phyloP scores from a whole-genome alignment of 1,284 basidiomycete species.

The Bjerkandera adusta region DNA sequence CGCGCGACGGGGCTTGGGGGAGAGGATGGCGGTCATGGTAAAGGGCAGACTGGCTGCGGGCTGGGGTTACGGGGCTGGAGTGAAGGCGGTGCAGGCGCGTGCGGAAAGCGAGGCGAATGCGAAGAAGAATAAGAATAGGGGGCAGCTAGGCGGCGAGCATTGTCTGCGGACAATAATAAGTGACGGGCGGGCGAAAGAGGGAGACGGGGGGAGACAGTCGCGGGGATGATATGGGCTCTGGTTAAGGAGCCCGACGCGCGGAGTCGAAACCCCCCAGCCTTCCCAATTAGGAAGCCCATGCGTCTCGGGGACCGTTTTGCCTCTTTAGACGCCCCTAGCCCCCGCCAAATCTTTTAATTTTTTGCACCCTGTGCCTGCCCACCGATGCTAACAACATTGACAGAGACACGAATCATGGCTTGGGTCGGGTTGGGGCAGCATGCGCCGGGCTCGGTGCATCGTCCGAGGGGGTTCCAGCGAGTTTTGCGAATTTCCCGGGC shows the following conservation, averaged over 20 bases:
- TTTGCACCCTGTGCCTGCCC: neutral
- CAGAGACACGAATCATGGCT: no score
- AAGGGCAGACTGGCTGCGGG: slow-evolving; percentile 9
- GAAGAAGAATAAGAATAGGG: slow-evolving; percentile 19
- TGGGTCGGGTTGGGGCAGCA: no score
- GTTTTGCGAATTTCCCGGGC: no score
- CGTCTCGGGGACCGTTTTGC: slow-evolving; percentile 7
- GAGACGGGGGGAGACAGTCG: slow-evolving; percentile 8
- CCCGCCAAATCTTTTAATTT: slow-evolving; percentile 1
- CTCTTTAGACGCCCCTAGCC: slow-evolving; percentile 1
- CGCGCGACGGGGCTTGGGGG: slow-evolving; percentile 26
- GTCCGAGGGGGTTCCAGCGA: no score
- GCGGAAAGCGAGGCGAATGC: slow-evolving; percentile 4
- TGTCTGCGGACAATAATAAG: slow-evolving; percentile 9
- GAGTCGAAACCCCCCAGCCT: slow-evolving; percentile 6
- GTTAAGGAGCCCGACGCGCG: slow-evolving; percentile 1
- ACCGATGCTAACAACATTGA: no score
- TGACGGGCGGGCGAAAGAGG: neutral
- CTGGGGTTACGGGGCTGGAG: slow-evolving; percentile 9
- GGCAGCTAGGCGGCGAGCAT: slow-evolving; percentile 6
- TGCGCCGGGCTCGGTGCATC: no score
- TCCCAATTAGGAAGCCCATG: slow-evolving; percentile 9
- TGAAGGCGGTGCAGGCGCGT: slow-evolving; percentile 10
- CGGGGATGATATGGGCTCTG: slow-evolving; percentile 4
- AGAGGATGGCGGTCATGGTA: slow-evolving; percentile 23